Evolutionary conservation across 257 asterid genomes (phyloP), one percentile per base, ranked within the genome.

Genomic region (Lithospermum erythrorhizon): DNA sequence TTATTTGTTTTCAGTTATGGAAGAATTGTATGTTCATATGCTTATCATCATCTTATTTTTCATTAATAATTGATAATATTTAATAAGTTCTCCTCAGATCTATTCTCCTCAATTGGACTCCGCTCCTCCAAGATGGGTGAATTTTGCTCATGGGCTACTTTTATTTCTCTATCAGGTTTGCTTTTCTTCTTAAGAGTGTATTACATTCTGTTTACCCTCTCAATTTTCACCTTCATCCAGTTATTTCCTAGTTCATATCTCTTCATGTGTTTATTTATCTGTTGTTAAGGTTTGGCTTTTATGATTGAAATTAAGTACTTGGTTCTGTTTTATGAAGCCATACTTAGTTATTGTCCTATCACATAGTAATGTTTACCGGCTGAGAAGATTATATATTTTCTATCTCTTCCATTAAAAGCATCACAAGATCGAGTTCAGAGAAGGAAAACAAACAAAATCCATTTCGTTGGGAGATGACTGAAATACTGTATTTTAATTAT

Each of bases 91-190:
- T 35, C 59, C 65, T 65, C 94, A 90, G 97, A 73, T 87, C 60
- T 87, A 90, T 76, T 90, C 97, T 57, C 97, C 97, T 61, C 88
- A 72, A 23, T 57, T 90, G 85, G 90, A 90, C 71, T 76, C 97
- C 64, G 84, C 97, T 57, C 97, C 96, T 25, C 97, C 96, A 49
- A 84, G 96, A 78, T 90, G 97, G 97, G 97, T 90, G 62, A 81
- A 82, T 71, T 76, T 90, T 74, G 97, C 88, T 4, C 97, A 90
- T 65, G 97, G 97, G 67, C 62, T 90, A 57, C 87, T 87, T 73
- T 90, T 90, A 54, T 90, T 90, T 74, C 81, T 90, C 60, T 90
- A 90, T 77, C 96, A 90, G 81, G 97, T 90, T 70, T 62, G 78
- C 53, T 66, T 53, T 59, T 6, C 53, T 66, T 52, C 49, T 22